Evolutionary conservation across 164 flowering plant species (phyloP).

Genomic region (Malania oleifera): DNA sequence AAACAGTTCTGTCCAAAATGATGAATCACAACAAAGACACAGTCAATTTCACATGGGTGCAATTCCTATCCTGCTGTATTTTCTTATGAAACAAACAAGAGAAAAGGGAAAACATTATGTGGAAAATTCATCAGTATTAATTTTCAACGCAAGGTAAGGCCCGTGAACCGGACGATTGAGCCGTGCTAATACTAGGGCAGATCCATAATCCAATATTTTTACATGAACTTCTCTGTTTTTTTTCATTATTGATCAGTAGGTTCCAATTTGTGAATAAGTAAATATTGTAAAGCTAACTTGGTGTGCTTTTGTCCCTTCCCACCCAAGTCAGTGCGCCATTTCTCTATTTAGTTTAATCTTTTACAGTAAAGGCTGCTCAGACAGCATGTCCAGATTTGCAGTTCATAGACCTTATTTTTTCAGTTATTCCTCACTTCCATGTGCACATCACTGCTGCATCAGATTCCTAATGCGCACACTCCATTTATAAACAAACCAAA

Average conservation of each 20-base stretch:
- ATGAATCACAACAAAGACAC: not conserved
- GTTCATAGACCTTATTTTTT: conserved; percentile 3
- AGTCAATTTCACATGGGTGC: not conserved
- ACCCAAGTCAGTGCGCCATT: conserved; percentile 20
- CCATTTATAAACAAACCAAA: conserved; percentile 18
- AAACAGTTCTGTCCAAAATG: not conserved
- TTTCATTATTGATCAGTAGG: not conserved
- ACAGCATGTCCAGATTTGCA: conserved; percentile 34
- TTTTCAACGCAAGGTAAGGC: not conserved
- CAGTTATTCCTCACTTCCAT: conserved; percentile 26
- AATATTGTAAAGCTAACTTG: conserved; percentile 3
- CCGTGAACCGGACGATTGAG: not conserved
- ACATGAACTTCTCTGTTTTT: not conserved
- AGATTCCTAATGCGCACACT: conserved; percentile 9
- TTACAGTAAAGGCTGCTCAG: conserved; percentile 31
- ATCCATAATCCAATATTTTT: conserved; percentile 4
- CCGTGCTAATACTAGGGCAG: conserved; percentile 1
- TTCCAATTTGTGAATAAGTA: not conserved
- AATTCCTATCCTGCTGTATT: not conserved
- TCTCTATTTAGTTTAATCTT: conserved; percentile 12
- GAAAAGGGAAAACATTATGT: not conserved
- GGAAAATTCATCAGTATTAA: not conserved
- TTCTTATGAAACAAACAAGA: not conserved
- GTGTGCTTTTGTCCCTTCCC: conserved; percentile 28
- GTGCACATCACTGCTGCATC: conserved; percentile 34